These are phyloP conservation scores for Neurospora sublineolata DNA, from an alignment of 495 filamentous ascomycete species.

Conservation along the genomic window DNA sequence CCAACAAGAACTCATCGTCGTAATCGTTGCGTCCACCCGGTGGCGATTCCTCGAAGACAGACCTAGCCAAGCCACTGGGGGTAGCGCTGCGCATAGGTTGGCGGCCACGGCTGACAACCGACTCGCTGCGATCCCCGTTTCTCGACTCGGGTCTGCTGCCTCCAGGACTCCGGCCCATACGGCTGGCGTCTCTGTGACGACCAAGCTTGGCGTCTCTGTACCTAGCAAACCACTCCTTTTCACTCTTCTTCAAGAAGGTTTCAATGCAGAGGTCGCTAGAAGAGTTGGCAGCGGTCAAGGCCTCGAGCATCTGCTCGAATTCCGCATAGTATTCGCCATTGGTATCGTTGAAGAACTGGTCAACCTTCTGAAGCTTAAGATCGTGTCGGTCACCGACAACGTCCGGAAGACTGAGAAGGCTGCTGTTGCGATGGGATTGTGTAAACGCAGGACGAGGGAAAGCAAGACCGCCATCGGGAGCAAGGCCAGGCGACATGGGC, in stretches of 20 bases:
- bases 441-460: conserved; percentile 21
- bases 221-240: conserved; percentile 53
- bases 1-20: conserved; percentile 49
- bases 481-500: conserved; percentile 24
- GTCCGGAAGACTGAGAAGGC: conserved; percentile 38
- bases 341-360: conserved; percentile 58
- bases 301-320: conserved; percentile 45
- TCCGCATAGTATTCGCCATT: conserved; percentile 43
- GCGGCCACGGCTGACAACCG: conserved; percentile 20
- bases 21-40: conserved; percentile 3
- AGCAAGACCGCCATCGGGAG: conserved; percentile 11
- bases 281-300: conserved; percentile 42
- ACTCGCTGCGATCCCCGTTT: conserved; percentile 15
- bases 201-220: conserved; percentile 50
- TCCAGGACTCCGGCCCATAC: conserved; percentile 4
- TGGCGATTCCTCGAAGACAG: conserved; percentile 21
- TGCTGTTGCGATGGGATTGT: conserved; percentile 20
- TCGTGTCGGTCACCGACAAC: conserved; percentile 53
- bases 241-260: conserved; percentile 47
- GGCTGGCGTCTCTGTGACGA: conserved; percentile 12
- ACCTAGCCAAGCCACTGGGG: conserved; percentile 18
- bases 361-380: conserved; percentile 51
- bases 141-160: conserved; percentile 17
- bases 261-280: conserved; percentile 49
- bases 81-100: conserved; percentile 22